Evolutionary conservation across 352 stramenopile species (phyloP), one percentile per base, ranked within the genome.

Genomic region (Phytophthora hibernalis): DNA sequence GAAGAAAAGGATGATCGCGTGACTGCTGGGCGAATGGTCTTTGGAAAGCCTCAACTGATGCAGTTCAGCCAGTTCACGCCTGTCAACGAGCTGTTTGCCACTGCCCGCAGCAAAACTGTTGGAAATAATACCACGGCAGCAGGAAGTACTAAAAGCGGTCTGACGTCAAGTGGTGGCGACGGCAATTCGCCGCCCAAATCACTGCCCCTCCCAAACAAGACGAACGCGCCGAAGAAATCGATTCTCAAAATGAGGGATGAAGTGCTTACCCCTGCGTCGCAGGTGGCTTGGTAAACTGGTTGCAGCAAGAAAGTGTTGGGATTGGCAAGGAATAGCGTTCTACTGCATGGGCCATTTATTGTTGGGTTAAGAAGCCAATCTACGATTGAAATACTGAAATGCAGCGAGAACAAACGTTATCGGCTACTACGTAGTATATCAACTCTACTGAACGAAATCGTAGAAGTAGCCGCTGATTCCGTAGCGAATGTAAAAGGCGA

Each of bases 401-500:
- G 35, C 30, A 70, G 22, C 26, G 37, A 57, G 18, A 58, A 45
- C 38, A 71, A 53, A 31, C 31, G 16, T 12, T 68, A 28, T 57
- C 9, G 5, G 20, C 6, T 55, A n/a, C n/a, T n/a, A n/a, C n/a
- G n/a, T n/a, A n/a, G n/a, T n/a, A n/a, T 42, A 24, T 49, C 24
- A 26, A 45, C 69, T 52, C 80, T 97, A 92, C 49, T 91, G 66
- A 22, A 96, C 85, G 72, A 90, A 91, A 76, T 94, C 87, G 79
- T 95, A 95, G 60, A 97, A 92, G 74, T 94, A 90, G 70, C 87
- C 80, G 67, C 86, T 94, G 57, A 94, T 79, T 12, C 79, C 85
- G 58, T 96, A 96, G 44, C 89, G 85, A 35, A 97, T 78, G 74
- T 86, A 91, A 67, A 97, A 95, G 35, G 87, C 87, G n/a, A 90